Percentiles rank a stretch among this genome's conserved stretches.
Evolutionary conservation across 2,329 filamentous ascomycete species (phyloP).

Genomic region (Aphanocladium album): DNA sequence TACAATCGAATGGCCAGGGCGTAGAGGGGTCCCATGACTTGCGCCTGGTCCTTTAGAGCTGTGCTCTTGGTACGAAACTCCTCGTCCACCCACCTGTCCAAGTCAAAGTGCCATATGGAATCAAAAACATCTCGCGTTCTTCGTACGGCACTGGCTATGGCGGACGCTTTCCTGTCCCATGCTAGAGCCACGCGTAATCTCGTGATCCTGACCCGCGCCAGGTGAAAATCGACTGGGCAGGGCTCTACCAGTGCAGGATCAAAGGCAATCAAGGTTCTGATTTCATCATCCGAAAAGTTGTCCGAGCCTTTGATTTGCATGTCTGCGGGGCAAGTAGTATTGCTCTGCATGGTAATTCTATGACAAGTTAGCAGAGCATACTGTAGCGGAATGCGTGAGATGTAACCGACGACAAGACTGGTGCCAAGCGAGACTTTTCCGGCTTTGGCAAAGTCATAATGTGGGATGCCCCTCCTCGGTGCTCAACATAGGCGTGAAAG

Average conservation of each 20-base stretch:
- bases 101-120: background rate
- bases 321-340: background rate
- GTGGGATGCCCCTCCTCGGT: background rate
- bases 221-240: background rate
- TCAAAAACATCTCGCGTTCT: background rate
- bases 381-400: no score
- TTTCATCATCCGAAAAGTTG: background rate
- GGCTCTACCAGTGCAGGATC: background rate
- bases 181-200: background rate
- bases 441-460: background rate
- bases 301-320: background rate
- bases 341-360: conserved; percentile 5
- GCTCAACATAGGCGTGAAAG: background rate
- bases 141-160: background rate
- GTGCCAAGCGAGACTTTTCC: conserved; percentile 1
- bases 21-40: background rate
- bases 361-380: no score
- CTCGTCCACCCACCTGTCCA: background rate
- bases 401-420: background rate
- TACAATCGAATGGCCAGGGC: background rate
- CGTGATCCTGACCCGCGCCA: background rate
- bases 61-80: background rate
- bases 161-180: background rate
- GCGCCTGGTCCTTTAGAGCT: background rate
- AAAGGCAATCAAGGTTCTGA: background rate